Percentiles rank a stretch among this genome's conserved stretches.
These are phyloP conservation scores for Macrotyloma uniflorum DNA, from an alignment of 306 rosid genomes.

Conservation along the genomic window DNA sequence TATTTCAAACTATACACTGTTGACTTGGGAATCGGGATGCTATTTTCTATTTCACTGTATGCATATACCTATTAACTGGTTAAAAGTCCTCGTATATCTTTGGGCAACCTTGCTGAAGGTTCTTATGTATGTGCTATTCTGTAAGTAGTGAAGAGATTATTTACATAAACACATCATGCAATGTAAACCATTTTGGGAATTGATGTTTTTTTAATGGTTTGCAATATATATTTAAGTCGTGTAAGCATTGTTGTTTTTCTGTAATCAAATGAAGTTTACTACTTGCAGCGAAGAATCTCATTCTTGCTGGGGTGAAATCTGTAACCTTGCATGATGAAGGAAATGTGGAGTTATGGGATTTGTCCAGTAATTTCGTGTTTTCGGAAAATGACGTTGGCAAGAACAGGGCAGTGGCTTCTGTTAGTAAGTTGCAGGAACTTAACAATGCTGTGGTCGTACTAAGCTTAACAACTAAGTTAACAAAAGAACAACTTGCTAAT, in stretches of 20 bases:
- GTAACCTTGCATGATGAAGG: slow-evolving; percentile 94
- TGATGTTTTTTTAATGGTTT: background rate
- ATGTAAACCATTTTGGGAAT: background rate
- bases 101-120: background rate
- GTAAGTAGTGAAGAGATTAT: background rate
- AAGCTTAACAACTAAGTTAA: slow-evolving; percentile 58
- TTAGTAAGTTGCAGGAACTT: slow-evolving; percentile 87
- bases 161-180: background rate
- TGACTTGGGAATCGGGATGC: background rate
- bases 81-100: background rate
- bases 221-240: background rate
- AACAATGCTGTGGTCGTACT: slow-evolving; percentile 81
- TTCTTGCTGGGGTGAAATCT: slow-evolving; percentile 95
- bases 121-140: background rate
- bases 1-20: background rate
- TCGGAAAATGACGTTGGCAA: slow-evolving; percentile 79
- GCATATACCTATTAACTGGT: background rate
- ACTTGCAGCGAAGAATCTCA: slow-evolving; percentile 82
- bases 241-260: slow-evolving; percentile 16
- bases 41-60: background rate
- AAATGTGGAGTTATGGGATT: slow-evolving; percentile 81
- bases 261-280: slow-evolving; percentile 20
- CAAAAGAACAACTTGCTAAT: slow-evolving; percentile 71
- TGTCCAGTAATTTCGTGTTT: slow-evolving; percentile 79
- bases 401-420: slow-evolving; percentile 81